Percentiles rank a stretch among this genome's conserved stretches.
These are phyloP conservation scores for Phanerodontia chrysosporium DNA, from an alignment of 768 basidiomycete species.

Conservation along the genomic window DNA sequence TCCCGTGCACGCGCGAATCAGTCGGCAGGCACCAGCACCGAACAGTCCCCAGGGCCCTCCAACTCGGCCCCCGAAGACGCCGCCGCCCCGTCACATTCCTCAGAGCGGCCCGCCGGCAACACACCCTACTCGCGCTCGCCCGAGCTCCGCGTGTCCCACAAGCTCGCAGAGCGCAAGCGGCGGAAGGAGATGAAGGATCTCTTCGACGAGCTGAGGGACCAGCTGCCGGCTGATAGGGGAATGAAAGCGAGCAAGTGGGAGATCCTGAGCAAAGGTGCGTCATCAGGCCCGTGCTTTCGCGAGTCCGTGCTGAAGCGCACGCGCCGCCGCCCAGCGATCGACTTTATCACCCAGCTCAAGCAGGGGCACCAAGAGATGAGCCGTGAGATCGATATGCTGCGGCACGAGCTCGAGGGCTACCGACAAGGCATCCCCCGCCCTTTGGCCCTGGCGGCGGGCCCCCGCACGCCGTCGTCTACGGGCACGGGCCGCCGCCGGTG, in stretches of 20 bases:
- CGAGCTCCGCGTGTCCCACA: constrained; percentile 92
- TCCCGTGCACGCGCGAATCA: constrained; percentile 52
- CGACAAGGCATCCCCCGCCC: constrained; percentile 50
- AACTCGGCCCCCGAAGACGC: constrained; percentile 15
- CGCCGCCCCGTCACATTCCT: constrained; percentile 7
- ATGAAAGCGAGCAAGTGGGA: constrained; percentile 99
- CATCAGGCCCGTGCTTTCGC: neutral
- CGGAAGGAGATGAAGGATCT: constrained; percentile 99
- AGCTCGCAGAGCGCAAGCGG: constrained; percentile 93
- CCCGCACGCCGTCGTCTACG: constrained; percentile 47
- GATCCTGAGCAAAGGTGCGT: constrained; percentile 89
- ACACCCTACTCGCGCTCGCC: constrained; percentile 95
- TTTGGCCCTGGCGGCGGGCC: constrained; percentile 48
- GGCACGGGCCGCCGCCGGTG: constrained; percentile 33
- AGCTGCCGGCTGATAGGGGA: constrained; percentile 85
- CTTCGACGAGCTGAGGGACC: constrained; percentile 93
- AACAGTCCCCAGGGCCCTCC: constrained; percentile 14
- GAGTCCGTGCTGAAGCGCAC: neutral
- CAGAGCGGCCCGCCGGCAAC: constrained; percentile 43
- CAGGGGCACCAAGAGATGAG: constrained; percentile 71
- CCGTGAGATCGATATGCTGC: constrained; percentile 73
- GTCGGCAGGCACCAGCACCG: constrained; percentile 28
- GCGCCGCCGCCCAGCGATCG: constrained; percentile 57
- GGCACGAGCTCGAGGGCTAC: constrained; percentile 64
- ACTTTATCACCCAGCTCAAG: constrained; percentile 80